Percentiles rank a stretch among this genome's conserved stretches.
Evolutionary conservation across 2,329 filamentous ascomycete genomes (phyloP).

Genomic region (Drechslerella stenobrocha): DNA sequence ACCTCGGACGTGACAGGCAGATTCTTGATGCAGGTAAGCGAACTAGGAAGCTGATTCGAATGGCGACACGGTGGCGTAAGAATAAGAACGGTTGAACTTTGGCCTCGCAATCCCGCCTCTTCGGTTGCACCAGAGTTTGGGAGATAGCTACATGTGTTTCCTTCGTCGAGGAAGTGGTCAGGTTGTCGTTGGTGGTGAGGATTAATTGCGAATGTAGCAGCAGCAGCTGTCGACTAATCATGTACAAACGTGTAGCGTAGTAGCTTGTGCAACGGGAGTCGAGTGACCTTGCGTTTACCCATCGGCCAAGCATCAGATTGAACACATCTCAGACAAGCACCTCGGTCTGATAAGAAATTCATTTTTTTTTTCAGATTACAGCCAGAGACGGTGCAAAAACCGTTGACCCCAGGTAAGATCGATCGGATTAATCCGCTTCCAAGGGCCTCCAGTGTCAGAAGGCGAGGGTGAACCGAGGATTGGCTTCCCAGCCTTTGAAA

Average conservation of each 20-base stretch:
- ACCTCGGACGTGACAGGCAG: constrained; percentile 34
- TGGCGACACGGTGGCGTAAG: constrained; percentile 47
- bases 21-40: constrained; percentile 41
- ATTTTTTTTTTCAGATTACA: neutral
- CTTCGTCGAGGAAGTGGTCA: no score
- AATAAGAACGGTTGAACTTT: constrained; percentile 28
- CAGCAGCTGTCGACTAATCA: neutral
- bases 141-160: no score
- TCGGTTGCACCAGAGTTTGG: constrained; percentile 10
- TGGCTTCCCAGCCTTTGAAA: no score
- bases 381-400: neutral
- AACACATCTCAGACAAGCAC: neutral
- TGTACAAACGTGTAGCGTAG: neutral
- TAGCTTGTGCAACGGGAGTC: constrained; percentile 4
- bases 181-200: neutral
- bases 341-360: neutral
- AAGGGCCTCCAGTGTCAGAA: no score
- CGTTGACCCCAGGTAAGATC: no score
- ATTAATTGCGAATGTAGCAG: neutral
- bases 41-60: constrained; percentile 48
- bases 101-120: constrained; percentile 13
- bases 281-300: no score
- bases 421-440: no score
- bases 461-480: no score
- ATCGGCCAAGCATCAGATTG: neutral